These are phyloP conservation scores for Salvia splendens DNA, from an alignment of 257 asterid genomes.

Conservation along the genomic window DNA sequence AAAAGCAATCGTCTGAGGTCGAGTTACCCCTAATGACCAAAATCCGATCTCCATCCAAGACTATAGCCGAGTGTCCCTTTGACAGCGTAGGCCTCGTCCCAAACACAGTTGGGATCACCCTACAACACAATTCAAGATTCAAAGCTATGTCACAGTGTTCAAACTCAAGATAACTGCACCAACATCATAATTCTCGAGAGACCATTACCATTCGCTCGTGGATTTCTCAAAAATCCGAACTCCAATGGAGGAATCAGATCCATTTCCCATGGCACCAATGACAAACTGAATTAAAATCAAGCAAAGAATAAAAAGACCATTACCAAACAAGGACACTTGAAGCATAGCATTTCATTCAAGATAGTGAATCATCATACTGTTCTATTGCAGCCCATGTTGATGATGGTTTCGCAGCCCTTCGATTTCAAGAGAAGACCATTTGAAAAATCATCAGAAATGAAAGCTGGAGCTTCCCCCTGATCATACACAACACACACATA, in stretches of 20 bases:
- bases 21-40: conserved; percentile 63
- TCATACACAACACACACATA: conserved; percentile 27
- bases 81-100: conserved; percentile 69
- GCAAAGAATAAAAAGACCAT: background rate
- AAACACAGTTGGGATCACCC: conserved; percentile 69
- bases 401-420: conserved; percentile 49
- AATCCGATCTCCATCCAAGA: conserved; percentile 66
- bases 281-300: conserved; percentile 54
- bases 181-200: background rate
- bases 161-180: conserved; percentile 4
- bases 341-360: conserved; percentile 33
- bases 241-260: conserved; percentile 35
- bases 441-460: conserved; percentile 48
- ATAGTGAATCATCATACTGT: conserved; percentile 54
- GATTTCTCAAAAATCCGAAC: conserved; percentile 61
- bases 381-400: conserved; percentile 48
- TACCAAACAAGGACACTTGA: conserved; percentile 17
- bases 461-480: conserved; percentile 94
- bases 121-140: conserved; percentile 34
- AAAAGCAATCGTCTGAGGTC: conserved; percentile 63
- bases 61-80: conserved; percentile 62
- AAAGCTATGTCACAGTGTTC: background rate
- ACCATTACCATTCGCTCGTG: conserved; percentile 54
- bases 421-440: conserved; percentile 49
- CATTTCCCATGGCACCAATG: conserved; percentile 55